Evolutionary conservation across 495 filamentous ascomycete genomes (phyloP).

Genomic region (Tuber umbilicatum): DNA sequence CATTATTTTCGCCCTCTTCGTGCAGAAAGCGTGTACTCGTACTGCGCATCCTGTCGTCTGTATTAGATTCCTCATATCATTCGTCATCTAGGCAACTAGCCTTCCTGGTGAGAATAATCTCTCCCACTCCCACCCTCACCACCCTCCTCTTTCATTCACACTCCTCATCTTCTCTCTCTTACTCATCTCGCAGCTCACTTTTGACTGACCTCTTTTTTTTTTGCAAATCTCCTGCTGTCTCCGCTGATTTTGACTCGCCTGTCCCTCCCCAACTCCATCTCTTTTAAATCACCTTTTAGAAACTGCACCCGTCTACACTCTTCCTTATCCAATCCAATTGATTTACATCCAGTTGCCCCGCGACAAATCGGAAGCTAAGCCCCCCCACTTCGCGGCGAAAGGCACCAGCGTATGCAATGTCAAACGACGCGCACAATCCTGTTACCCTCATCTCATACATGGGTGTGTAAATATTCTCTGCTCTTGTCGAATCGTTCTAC

Average conservation of each 20-base stretch:
- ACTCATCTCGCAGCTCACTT: constrained; percentile 1
- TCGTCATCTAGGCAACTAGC: not conserved
- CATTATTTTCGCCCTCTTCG: not conserved
- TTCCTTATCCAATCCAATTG: constrained; percentile 25
- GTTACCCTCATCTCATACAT: constrained; percentile 38
- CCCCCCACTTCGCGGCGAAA: constrained; percentile 28
- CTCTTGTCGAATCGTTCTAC: constrained; percentile 38
- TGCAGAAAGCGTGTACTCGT: not conserved
- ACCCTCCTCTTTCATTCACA: not conserved
- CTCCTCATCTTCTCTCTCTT: not conserved
- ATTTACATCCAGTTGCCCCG: constrained; percentile 14
- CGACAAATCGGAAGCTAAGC: constrained; percentile 38
- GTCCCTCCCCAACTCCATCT: constrained; percentile 3
- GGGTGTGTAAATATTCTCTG: constrained; percentile 35
- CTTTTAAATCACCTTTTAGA: not conserved
- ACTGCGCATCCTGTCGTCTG: not conserved
- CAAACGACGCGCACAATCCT: constrained; percentile 37
- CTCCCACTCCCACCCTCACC: not conserved
- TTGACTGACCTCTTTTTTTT: constrained; percentile 1
- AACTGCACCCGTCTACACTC: not conserved
- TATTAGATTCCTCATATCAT: not conserved
- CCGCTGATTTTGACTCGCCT: not conserved
- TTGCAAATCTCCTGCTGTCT: not conserved
- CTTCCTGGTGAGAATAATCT: not conserved
- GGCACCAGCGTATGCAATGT: constrained; percentile 36